Evolutionary conservation across 2,329 filamentous ascomycete species (phyloP).

Genomic region (Cercospora sp.): DNA sequence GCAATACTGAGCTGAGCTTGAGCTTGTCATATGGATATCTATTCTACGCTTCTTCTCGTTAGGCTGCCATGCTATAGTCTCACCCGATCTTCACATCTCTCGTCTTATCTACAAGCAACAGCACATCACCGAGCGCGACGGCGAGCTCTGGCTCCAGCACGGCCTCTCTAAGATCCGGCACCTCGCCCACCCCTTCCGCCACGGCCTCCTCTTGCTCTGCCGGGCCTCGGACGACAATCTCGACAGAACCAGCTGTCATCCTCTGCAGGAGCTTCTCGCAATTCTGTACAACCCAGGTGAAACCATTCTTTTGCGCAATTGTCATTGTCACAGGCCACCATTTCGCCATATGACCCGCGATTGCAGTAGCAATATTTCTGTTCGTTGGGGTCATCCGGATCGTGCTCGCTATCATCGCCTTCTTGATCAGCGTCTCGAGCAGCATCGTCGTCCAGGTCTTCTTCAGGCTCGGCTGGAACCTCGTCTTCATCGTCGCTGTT

Average conservation of each 20-base stretch:
- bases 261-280: conserved; percentile 60
- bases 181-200: conserved; percentile 25
- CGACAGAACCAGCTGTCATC: conserved; percentile 56
- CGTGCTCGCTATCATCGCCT: conserved; percentile 33
- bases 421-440: conserved; percentile 5
- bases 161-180: conserved; percentile 8
- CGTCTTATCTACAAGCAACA: neutral
- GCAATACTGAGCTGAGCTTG: neutral
- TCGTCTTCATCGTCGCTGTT: conserved; percentile 15
- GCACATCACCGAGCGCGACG: neutral
- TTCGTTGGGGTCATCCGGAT: conserved; percentile 54
- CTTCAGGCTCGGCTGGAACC: conserved; percentile 11
- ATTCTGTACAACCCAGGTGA: conserved; percentile 63
- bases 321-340: conserved; percentile 68
- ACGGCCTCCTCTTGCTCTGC: conserved; percentile 20
- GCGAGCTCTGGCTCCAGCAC: conserved; percentile 9
- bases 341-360: conserved; percentile 64
- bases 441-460: conserved; percentile 31
- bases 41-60: neutral
- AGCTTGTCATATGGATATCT: neutral
- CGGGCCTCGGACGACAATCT: conserved; percentile 44
- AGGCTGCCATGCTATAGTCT: neutral
- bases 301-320: conserved; percentile 67
- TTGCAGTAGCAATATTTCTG: conserved; percentile 67
- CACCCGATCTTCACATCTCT: neutral